These are phyloP conservation scores for Cicer judaicum DNA, from an alignment of 306 rosid genomes.

Conservation along the genomic window DNA sequence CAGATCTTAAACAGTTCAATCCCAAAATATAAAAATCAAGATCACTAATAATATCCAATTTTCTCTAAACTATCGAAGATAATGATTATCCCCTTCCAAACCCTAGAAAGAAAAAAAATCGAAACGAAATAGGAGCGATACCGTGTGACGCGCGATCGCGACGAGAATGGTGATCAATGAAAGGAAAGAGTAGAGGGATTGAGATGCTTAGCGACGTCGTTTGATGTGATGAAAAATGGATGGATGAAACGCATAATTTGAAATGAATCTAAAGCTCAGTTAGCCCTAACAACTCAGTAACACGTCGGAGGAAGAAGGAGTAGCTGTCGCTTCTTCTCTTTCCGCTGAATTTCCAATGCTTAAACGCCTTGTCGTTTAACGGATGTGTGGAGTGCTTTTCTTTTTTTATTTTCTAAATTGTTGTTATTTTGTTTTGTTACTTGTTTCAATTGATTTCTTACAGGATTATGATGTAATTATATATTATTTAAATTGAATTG, in stretches of 20 bases:
- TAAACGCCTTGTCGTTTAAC: constrained; percentile 43
- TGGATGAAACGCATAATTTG: constrained; percentile 42
- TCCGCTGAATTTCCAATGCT: constrained; percentile 25
- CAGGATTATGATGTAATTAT: too few species aligned
- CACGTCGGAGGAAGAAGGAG: constrained; percentile 20
- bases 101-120: constrained; percentile 27
- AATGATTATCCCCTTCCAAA: not conserved
- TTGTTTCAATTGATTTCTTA: too few species aligned
- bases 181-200: constrained; percentile 28
- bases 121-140: constrained; percentile 13
- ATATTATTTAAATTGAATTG: too few species aligned
- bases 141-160: constrained; percentile 41
- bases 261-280: constrained; percentile 6
- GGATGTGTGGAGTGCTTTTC: not conserved
- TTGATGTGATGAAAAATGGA: not conserved
- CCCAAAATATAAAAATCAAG: constrained; percentile 24
- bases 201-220: not conserved
- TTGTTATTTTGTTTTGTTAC: too few species aligned
- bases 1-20: constrained; percentile 21
- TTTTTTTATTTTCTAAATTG: not conserved
- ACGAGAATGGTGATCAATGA: constrained; percentile 20
- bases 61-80: constrained; percentile 9
- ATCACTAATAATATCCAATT: constrained; percentile 1
- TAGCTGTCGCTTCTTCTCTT: constrained; percentile 11
- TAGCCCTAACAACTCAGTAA: constrained; percentile 33